phyloP scores from a whole-genome alignment of 2,329 filamentous ascomycete species.

The Trichoderma sp. region DNA sequence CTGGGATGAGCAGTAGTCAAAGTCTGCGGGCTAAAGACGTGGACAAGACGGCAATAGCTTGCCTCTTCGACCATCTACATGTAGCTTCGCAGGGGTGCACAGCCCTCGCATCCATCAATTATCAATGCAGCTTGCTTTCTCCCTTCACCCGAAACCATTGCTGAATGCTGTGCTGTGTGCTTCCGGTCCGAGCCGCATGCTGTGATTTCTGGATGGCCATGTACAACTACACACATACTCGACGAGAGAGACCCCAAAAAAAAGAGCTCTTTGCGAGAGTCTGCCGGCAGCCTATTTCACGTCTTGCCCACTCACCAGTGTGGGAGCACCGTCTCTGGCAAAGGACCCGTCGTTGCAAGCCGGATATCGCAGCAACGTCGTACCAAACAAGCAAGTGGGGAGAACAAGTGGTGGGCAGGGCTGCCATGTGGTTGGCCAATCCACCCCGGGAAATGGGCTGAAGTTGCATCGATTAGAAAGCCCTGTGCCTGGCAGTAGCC shows the following conservation, averaged over 20 bases:
- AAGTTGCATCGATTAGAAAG: not conserved
- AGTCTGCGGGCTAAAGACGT: not conserved
- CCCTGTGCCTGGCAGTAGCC: slow-evolving; percentile 22
- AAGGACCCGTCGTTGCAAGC: not conserved
- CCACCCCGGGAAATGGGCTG: not conserved
- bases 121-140: not conserved
- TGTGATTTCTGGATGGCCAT: not conserved
- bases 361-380: not conserved
- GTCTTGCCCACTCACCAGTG: not conserved
- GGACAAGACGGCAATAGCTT: not conserved
- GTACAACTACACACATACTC: not conserved
- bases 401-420: not conserved
- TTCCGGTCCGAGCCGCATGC: slow-evolving; percentile 18
- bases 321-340: not conserved
- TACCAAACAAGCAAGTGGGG: slow-evolving; percentile 14
- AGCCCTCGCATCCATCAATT: slow-evolving; percentile 6
- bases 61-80: too few species aligned
- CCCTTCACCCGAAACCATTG: not conserved
- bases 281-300: not conserved
- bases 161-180: not conserved
- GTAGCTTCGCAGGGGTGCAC: not conserved
- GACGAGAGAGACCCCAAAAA: not conserved
- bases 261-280: not conserved
- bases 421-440: slow-evolving; percentile 22
- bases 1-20: not conserved